Percentiles rank a stretch among this genome's conserved stretches.
Conservation (phyloP, 805 yeast genomes). For the Torulaspora gathmanii region DNA sequence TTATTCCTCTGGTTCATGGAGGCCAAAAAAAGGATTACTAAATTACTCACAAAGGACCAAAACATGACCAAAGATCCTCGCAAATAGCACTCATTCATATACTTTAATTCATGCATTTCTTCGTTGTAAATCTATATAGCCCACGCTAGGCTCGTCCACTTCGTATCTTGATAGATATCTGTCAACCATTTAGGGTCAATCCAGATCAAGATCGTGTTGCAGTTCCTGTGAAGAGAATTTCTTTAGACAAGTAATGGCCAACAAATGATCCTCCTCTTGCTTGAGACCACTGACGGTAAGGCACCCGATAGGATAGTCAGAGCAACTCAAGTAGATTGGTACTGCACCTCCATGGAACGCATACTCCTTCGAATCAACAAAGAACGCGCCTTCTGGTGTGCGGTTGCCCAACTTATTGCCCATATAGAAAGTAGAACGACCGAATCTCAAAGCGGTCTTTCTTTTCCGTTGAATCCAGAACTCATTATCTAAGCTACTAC, state of each 20-base stretch:
- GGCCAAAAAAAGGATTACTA: slow-evolving; percentile 41
- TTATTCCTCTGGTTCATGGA: slow-evolving; percentile 35
- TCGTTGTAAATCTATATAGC: slow-evolving; percentile 1
- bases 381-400: slow-evolving; percentile 39
- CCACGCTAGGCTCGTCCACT: not conserved
- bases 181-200: slow-evolving; percentile 3
- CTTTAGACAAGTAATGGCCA: slow-evolving; percentile 34
- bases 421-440: slow-evolving; percentile 44
- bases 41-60: slow-evolving; percentile 22
- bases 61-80: not conserved
- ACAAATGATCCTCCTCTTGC: slow-evolving; percentile 50
- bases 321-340: slow-evolving; percentile 40
- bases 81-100: not conserved
- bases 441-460: slow-evolving; percentile 46
- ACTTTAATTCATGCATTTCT: not conserved
- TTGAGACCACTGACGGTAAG: slow-evolving; percentile 54
- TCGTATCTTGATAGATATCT: not conserved
- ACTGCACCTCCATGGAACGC: slow-evolving; percentile 56
- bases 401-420: slow-evolving; percentile 40
- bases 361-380: slow-evolving; percentile 41
- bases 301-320: slow-evolving; percentile 42
- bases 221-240: slow-evolving; percentile 15
- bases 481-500: slow-evolving; percentile 48
- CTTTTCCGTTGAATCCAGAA: slow-evolving; percentile 49
- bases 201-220: slow-evolving; percentile 19